Base-by-base conservation (phyloP, 441 rosid genomes). In the Jatropha multifida region DNA sequence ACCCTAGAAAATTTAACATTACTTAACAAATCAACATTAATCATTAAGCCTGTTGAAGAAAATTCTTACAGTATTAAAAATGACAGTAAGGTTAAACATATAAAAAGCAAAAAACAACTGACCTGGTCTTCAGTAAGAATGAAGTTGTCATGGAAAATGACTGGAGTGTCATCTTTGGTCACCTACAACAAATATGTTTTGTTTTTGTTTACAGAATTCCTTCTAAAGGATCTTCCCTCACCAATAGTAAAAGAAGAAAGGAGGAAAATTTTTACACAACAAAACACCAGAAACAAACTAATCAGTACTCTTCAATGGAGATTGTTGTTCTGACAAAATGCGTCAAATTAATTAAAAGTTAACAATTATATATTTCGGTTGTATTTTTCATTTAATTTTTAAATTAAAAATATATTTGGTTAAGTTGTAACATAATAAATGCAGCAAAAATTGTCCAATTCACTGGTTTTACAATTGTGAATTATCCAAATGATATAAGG, bases 101-200 rank as follows among this genome's bases (percentile, higher is more conserved):
- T 32, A 32, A 32, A 32, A 32, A 32, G 32, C 32, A 32, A 32
- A 32, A 32, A 32, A 1, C 32, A 32, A 32, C 32, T 32, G 32
- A 94, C 99, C 68, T 94, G 82, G 10, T 93, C 90, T 82, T 87
- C 80, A 20, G 95, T 82, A 83, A 85, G 77, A 88, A 94, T 91
- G 76, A 92, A 81, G 82, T 90, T 82, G 85, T 94, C 98, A 78
- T 94, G 98, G 85, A 90, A 94, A 83, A 94, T 91, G 82, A 94
- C 87, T 4, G 97, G 97, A 80, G 84, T 87, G 80, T 83, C 96
- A 82, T 94, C 98, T 73, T 82, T 89, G 59, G 97, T 94, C 71
- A 94, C 98, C 97, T 94, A 81, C 93, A 87, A 85, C 78, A 85
- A 76, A 73, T 75, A 27, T 64, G 27, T 58, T 68, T 23, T 55